Evolutionary conservation across 306 rosid species (phyloP).

Genomic region (Cyamopsis tetragonoloba): DNA sequence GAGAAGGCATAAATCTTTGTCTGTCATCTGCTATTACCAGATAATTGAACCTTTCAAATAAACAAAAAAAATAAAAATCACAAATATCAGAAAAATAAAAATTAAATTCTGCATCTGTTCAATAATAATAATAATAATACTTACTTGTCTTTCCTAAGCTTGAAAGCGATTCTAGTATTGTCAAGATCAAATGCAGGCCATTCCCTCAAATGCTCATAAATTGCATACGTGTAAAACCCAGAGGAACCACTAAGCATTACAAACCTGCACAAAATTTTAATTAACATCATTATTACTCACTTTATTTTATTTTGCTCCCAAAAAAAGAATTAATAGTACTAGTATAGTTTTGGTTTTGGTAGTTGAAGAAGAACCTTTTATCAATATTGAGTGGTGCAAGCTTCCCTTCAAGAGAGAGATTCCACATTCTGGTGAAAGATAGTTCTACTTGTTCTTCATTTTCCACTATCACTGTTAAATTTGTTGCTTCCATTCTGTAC

Average conservation of each 20-base stretch:
- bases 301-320: not conserved
- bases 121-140: not conserved
- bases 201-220: constrained; percentile 64
- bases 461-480: constrained; percentile 49
- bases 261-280: constrained; percentile 35
- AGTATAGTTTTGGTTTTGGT: no score
- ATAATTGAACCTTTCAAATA: constrained; percentile 62
- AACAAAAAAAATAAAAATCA: not conserved
- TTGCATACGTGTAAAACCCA: constrained; percentile 73
- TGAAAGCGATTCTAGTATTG: constrained; percentile 70
- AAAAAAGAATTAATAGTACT: no score
- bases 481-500: constrained; percentile 34
- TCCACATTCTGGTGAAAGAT: constrained; percentile 79
- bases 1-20: constrained; percentile 83
- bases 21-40: constrained; percentile 74
- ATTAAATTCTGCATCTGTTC: not conserved
- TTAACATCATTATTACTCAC: not conserved
- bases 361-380: constrained; percentile 58
- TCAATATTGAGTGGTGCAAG: constrained; percentile 73
- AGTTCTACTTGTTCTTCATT: constrained; percentile 81
- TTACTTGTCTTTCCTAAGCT: constrained; percentile 73
- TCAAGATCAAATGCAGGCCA: constrained; percentile 76
- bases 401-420: constrained; percentile 58
- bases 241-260: constrained; percentile 62
- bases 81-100: not conserved